A percentile compares a stretch with the other conserved stretches of the same genome.
Evolutionary conservation across 106 monocot species (phyloP).

Genomic region (Phalaenopsis aphrodite): DNA sequence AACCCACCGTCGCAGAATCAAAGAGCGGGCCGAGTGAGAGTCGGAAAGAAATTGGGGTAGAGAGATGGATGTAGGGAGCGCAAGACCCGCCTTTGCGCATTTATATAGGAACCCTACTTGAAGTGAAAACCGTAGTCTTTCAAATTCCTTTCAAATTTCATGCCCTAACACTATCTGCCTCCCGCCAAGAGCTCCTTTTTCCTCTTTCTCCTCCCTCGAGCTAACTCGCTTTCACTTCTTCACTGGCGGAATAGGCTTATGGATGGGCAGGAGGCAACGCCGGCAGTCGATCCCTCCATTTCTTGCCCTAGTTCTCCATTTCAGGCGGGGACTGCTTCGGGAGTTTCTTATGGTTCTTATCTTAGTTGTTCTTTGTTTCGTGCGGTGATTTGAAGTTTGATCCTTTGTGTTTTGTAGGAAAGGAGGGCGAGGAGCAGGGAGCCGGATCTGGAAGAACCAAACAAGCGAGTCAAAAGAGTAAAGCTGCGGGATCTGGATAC

Average conservation of each 20-base stretch:
- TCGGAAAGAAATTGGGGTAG: background rate
- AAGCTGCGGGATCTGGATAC: constrained; percentile 2
- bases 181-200: background rate
- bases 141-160: background rate
- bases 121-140: background rate
- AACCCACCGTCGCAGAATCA: background rate
- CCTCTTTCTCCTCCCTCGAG: too few species aligned
- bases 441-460: background rate
- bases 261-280: constrained; percentile 3
- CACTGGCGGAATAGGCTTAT: background rate
- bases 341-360: background rate
- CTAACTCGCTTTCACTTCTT: background rate
- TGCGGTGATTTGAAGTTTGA: background rate
- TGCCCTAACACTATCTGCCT: constrained; percentile 2
- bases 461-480: background rate
- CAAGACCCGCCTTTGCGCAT: constrained; percentile 3
- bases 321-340: background rate
- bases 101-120: background rate
- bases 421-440: background rate
- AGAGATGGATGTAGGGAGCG: background rate
- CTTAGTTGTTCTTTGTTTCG: background rate
- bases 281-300: background rate
- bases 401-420: constrained; percentile 2
- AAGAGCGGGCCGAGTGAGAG: constrained; percentile 2
- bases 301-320: constrained; percentile 5